Percentiles rank a stretch among this genome's conserved stretches.
Evolutionary conservation across 768 basidiomycete genomes (phyloP).

Genomic region (Saitozyma sp.): DNA sequence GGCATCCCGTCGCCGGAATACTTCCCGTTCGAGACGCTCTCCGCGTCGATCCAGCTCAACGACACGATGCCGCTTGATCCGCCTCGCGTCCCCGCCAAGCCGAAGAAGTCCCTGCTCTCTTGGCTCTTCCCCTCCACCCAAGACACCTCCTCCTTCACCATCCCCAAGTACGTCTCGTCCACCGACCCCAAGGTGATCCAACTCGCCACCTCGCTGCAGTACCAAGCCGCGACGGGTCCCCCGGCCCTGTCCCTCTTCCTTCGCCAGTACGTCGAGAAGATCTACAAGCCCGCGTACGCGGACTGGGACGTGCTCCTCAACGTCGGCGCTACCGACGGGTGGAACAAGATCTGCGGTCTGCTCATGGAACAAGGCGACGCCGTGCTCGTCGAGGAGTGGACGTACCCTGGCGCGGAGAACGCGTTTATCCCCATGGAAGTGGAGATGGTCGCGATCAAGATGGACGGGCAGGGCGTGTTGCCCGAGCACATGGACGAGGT

Average conservation of each 20-base stretch:
- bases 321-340: conserved; percentile 55
- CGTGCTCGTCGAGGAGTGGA: conserved; percentile 61
- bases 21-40: conserved; percentile 63
- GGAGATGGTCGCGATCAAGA: conserved; percentile 56
- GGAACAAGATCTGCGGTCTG: conserved; percentile 63
- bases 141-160: conserved; percentile 58
- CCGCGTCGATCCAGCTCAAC: conserved; percentile 59
- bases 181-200: conserved; percentile 59
- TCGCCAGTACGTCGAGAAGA: conserved; percentile 60
- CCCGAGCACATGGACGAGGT: conserved; percentile 62
- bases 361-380: conserved; percentile 57
- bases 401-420: conserved; percentile 63
- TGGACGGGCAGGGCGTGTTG: conserved; percentile 74
- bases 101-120: conserved; percentile 37
- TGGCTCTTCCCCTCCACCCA: conserved; percentile 51
- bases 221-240: conserved; percentile 63
- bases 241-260: conserved; percentile 63
- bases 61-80: conserved; percentile 59
- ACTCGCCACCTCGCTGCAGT: conserved; percentile 70
- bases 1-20: conserved; percentile 68
- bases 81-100: conserved; percentile 37
- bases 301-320: conserved; percentile 61
- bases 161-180: conserved; percentile 62
- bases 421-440: conserved; percentile 37
- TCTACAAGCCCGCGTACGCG: conserved; percentile 59